phyloP scores from a whole-genome alignment of 805 yeast species.

The Saccharomycopsis babjevae region DNA sequence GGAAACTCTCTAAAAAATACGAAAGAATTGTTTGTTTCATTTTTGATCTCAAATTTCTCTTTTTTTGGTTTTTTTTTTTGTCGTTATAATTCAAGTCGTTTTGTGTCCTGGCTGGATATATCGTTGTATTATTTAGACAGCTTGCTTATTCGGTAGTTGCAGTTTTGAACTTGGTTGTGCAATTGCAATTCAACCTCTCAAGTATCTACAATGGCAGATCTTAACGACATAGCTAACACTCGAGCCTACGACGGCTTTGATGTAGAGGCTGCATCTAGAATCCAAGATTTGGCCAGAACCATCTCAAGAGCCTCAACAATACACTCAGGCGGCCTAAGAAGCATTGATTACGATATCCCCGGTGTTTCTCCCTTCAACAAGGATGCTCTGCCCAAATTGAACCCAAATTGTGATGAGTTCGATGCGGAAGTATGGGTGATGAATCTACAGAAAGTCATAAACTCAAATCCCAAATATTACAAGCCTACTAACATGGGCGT shows the following conservation, averaged over 20 bases:
- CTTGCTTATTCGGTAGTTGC: too few species aligned
- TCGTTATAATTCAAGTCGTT: too few species aligned
- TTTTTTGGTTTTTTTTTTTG: too few species aligned
- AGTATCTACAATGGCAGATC: not conserved
- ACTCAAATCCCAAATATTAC: slow-evolving; percentile 50
- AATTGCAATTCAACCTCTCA: not conserved
- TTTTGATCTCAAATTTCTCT: too few species aligned
- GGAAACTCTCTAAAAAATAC: too few species aligned
- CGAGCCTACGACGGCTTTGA: slow-evolving; percentile 29
- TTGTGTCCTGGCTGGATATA: too few species aligned
- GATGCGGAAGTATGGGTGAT: slow-evolving; percentile 53
- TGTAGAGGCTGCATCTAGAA: slow-evolving; percentile 25
- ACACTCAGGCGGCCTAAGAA: not conserved
- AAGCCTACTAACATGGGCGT: slow-evolving; percentile 48
- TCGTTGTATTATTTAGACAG: too few species aligned
- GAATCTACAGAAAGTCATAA: slow-evolving; percentile 41
- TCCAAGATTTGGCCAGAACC: slow-evolving; percentile 33
- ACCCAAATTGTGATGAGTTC: slow-evolving; percentile 50
- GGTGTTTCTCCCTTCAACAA: slow-evolving; percentile 23
- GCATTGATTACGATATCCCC: not conserved
- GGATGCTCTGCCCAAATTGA: slow-evolving; percentile 33
- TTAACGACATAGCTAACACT: not conserved
- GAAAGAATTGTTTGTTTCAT: too few species aligned
- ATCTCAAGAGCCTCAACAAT: slow-evolving; percentile 20
- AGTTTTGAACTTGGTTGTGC: too few species aligned